Base-by-base conservation (phyloP, 768 basidiomycete species). In the Lactarius evosmus region DNA sequence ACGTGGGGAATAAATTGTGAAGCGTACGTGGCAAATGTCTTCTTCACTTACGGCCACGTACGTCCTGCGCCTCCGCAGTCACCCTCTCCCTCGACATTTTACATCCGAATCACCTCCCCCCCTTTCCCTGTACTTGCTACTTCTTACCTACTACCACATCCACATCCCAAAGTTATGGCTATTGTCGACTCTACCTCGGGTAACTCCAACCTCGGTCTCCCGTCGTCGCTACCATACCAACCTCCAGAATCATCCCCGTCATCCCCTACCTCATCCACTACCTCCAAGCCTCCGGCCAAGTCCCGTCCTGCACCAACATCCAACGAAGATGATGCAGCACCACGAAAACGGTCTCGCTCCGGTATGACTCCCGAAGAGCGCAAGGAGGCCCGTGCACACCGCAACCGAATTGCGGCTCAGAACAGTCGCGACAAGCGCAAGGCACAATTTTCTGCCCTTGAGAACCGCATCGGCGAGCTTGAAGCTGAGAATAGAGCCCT, bases 381-480 rank as follows among this genome's bases (percentile, higher is more conserved):
- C 75, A 90, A 85, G 70, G 92, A 93, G 73, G 91, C 90, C 54
- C 82, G 94, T 67, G 93, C 91, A 17, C 91, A 94, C 76, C 86
- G 94, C 61, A 96, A 96, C 76, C 84, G 93, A 56, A 92, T 95
- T 74, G 94, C 94, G 2, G 93, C 93, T 6, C 94, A 96, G 79
- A 90, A 94, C 78, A 92, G 90, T 12, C 87, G 94, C 51, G 94
- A 96, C 78, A 83, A 90, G 69, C 84, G 93, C 61, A 96, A 96
- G 75, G 88, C 87, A 17, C 92, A 95, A 67, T 93, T 88, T 72
- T 86, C 92, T 25, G 93, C 96, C 72, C 82, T 99, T 51, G 96
- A 98, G 69, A 82, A 87, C 56, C 98, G 97, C 88, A 93, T 97
- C 0, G 83, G 85, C 2, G 87, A 91, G 62, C 82, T 95, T 50